Evolutionary conservation across 2,329 filamentous ascomycete species (phyloP).

Genomic region (Zymoseptoria passerinii): DNA sequence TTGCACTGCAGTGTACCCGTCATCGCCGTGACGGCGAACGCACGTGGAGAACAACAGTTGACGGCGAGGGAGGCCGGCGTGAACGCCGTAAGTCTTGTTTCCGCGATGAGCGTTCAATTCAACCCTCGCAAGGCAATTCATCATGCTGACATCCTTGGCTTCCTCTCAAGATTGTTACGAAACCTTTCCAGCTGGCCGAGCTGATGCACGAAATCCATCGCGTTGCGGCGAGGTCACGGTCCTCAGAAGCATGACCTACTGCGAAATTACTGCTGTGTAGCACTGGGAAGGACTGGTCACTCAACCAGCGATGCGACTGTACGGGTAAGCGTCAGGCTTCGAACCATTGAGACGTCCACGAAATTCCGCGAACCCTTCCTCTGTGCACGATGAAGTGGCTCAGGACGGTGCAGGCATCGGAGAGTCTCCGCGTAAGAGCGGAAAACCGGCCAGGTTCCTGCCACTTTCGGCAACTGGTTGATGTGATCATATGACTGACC

Average conservation of each 20-base stretch:
- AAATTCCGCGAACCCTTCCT: too few relatives aligned
- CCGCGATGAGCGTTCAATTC: neutral
- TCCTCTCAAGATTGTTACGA: conserved; percentile 5
- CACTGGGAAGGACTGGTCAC: too few relatives aligned
- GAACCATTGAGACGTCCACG: too few relatives aligned
- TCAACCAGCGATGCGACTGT: too few relatives aligned
- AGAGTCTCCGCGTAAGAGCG: too few relatives aligned
- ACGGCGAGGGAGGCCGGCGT: conserved; percentile 65
- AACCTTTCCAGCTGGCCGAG: conserved; percentile 33
- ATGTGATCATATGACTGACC: too few relatives aligned
- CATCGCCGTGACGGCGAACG: conserved; percentile 68
- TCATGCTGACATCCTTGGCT: neutral
- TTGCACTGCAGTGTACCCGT: conserved; percentile 45
- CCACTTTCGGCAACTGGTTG: neutral
- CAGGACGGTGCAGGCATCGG: too few relatives aligned
- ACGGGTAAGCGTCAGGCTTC: too few relatives aligned
- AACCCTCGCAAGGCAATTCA: too few relatives aligned
- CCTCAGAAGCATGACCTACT: neutral
- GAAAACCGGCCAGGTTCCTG: neutral
- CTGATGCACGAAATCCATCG: conserved; percentile 22
- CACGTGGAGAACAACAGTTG: conserved; percentile 46
- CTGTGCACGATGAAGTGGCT: too few relatives aligned
- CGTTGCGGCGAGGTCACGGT: neutral
- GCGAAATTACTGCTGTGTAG: too few relatives aligned
- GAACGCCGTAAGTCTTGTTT: conserved; percentile 43